Evolutionary conservation across 2,329 filamentous ascomycete genomes (phyloP), one percentile per base, ranked within the genome.

Genomic region (Monilinia polystroma): DNA sequence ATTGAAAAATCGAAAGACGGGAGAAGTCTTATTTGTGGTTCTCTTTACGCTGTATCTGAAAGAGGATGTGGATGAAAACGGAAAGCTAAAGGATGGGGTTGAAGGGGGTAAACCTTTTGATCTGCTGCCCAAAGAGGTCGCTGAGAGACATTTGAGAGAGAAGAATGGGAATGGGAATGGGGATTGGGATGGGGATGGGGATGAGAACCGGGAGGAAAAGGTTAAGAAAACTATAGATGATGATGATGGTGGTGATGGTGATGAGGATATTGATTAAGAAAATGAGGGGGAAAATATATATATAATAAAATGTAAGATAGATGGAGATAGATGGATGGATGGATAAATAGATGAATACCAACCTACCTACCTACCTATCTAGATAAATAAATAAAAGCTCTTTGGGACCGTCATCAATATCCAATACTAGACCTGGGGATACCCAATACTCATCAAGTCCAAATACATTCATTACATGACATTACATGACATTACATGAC

Each of bases 1-100:
- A 67, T 84, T 98, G 75, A 94, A 93, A 76, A 91, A 97, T 78
- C 87, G 86, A 68, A 78, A 82, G 29, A 94, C 91, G 0, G 85
- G 85, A 58, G 85, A 91, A 45, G 84, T 91, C 20, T 91, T 97
- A 73, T 86, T 97, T 41, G 91, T 94, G 56, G 82, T 98, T 20
- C 79, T 92, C 6, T 94, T 98, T 76, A 90, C 88, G 23, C 81
- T 97, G 4, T 83, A 95, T 68, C 84, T 89, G 11, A 87, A 86
- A 66, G 87, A 91, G 57, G 83, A 90, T 69, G 79, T 88, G 45
- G 82, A 86, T 70, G 84, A 87, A 68, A 81, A 87, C 62, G 86
- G 85, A 1, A 81, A 80, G 1, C 74, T 87, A 11, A 87, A 85
- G 67, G 70, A 71, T 12, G 75, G 75, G 29, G 72, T 75, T 10